Evolutionary conservation across 2,329 filamentous ascomycete species (phyloP), one percentile per base, ranked within the genome.

Genomic region (Fusarium gaditjirri): DNA sequence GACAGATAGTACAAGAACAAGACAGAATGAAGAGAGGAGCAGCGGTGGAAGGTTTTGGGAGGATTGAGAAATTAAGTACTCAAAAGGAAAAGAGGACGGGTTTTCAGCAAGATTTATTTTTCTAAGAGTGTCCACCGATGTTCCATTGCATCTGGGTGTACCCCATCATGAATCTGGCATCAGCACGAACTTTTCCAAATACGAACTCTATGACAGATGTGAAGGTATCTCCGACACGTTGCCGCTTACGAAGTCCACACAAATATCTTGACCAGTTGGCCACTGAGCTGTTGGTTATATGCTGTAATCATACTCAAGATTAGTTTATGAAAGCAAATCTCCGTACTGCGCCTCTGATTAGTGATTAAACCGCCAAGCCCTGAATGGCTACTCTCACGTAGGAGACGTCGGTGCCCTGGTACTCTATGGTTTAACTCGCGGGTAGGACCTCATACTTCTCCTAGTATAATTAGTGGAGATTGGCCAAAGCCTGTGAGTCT

Each of bases 201-300:
- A 31, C 9, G 14, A 31, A 31, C 10, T 41, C 19, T 3, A n/a
- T 8, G 21, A 14, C 12, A n/a, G 21, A 31, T 47, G 44, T n/a
- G 19, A 47, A 17, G 13, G 19, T 19, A 16, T 31, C 19, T 6
- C 4, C 44, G 21, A 47, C 25, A 4, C 13, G 21, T 21, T 47
- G 19, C 19, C 44, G 13, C 27, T 31, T 47, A 8, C 1, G 27
- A n/a, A 21, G 27, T 5, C 21, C 27, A 31, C 25, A n/a, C 27
- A 3, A 4, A 31, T n/a, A 16, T 2, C 14, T n/a, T n/a, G 4
- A 3, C 21, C 10, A 29, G 13, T 3, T 10, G 13, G 7, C 7
- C 8, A 10, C 17, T 44, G 11, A 5, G 21, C 36, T 21, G 19
- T 21, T 21, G 21, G 10, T 7, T 13, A 13, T 21, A n/a, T 21